Percentiles rank a stretch among this genome's conserved stretches.
Conservation (phyloP, 1,284 basidiomycete genomes). For the Papiliotrema terrestris region DNA sequence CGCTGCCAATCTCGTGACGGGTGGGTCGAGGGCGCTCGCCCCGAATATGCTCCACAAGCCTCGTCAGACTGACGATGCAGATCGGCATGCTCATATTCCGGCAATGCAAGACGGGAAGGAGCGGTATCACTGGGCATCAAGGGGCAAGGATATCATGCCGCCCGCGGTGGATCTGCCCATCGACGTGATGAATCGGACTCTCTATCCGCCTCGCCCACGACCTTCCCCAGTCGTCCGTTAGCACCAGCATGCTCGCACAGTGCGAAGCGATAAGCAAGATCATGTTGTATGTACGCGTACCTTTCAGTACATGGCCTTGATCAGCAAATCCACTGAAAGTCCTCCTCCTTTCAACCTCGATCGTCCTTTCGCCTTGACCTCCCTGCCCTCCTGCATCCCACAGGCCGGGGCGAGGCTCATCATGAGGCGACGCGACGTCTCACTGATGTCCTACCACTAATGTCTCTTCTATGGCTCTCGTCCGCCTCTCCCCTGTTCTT, state of each 20-base stretch:
- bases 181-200: slow-evolving; percentile 68
- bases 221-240: background rate
- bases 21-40: slow-evolving; percentile 48
- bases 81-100: slow-evolving; percentile 3
- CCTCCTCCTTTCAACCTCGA: too few relatives aligned
- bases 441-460: background rate
- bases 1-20: slow-evolving; percentile 63
- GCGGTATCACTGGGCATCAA: slow-evolving; percentile 31
- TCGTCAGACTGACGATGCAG: background rate
- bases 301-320: too few relatives aligned
- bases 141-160: slow-evolving; percentile 54
- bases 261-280: too few relatives aligned
- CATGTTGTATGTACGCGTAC: too few relatives aligned
- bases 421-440: too few relatives aligned
- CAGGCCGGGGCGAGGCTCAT: too few relatives aligned
- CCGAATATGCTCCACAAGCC: background rate
- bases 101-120: background rate
- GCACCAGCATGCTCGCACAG: too few relatives aligned
- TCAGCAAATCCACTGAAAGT: too few relatives aligned
- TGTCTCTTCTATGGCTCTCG: slow-evolving; percentile 9
- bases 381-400: too few relatives aligned
- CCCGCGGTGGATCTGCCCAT: slow-evolving; percentile 77
- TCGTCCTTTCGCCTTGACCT: too few relatives aligned
- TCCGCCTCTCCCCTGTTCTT: slow-evolving; percentile 13
- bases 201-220: slow-evolving; percentile 50